Evolutionary conservation across 116 monocot species (phyloP), one percentile per base, ranked within the genome.

Genomic region (Trichopus zeylanicus): DNA sequence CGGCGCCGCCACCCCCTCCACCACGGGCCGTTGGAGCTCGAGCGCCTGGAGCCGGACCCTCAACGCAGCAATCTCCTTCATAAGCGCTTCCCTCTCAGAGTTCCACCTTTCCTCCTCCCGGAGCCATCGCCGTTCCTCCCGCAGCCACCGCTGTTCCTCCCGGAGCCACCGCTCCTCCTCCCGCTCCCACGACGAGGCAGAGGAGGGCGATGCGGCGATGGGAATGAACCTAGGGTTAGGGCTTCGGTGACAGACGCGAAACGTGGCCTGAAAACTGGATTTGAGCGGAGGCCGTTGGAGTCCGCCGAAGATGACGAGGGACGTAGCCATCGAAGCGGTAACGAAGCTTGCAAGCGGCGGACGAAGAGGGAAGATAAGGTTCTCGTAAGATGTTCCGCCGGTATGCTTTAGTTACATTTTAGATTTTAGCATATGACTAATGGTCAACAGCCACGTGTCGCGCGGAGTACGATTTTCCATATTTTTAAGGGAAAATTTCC

Each of bases 91-190:
- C 37, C 80, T 66, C 63, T 94, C 94, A 26, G 75, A 55, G 27
- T 64, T 33, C 89, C 89, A 94, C 53, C 82, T 67, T 10, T 51
- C 54, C 67, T 91, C 91, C 67, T 86, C 91, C 5, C 82, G 73
- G 26, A 84, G 31, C 89, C 89, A 86, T 0, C 94, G 67, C 67
- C 76, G 86, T 73, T 94, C 94, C 63, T 94, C 94, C 2, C 86
- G 79, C 8, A 89, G 54, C 94, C 88, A 92, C 28, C 92, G 66
- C 66, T 87, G 78, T 74, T 88, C 88, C 74, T 88, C 87, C 35
- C 87, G 61, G 15, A 73, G 39, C 87, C 88, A 88, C 37, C 84
- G 70, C 11, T 58, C 25, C 66, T 93, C 88, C 70, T 88, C 94
- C 31, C 71, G 56, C 69, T 89, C 94, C 88, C 73, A 82, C 10